phyloP scores from a whole-genome alignment of 345 rosid genomes.

The Rhodomyrtus tomentosa region DNA sequence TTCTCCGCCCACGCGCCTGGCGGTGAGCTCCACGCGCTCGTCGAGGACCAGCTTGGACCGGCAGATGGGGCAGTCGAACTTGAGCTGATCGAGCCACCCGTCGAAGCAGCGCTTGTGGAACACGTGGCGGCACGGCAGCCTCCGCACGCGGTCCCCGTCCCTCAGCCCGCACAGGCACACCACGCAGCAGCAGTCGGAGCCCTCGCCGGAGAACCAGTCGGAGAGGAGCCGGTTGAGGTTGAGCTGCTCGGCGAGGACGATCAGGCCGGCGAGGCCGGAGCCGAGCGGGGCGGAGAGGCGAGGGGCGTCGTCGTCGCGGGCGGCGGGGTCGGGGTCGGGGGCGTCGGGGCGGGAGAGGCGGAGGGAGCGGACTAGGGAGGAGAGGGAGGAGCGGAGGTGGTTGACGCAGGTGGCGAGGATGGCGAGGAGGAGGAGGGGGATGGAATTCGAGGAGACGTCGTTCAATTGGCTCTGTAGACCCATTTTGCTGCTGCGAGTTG shows the following conservation, averaged over 20 bases:
- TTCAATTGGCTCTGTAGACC: constrained; percentile 60
- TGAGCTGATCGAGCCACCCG: constrained; percentile 66
- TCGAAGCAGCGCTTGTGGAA: constrained; percentile 75
- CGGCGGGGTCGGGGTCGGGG: not conserved
- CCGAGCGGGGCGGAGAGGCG: constrained; percentile 10
- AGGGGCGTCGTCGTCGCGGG: not conserved
- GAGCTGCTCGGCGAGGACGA: constrained; percentile 62
- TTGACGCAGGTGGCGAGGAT: constrained; percentile 45
- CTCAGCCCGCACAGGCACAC: constrained; percentile 47
- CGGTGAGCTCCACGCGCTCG: constrained; percentile 32
- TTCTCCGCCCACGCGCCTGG: constrained; percentile 43
- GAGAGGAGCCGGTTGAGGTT: constrained; percentile 42
- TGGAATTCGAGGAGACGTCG: constrained; percentile 77
- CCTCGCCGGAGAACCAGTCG: constrained; percentile 13
- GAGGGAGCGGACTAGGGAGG: constrained; percentile 10
- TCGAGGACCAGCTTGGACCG: constrained; percentile 38
- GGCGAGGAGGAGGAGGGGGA: constrained; percentile 52
- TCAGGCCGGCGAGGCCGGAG: constrained; percentile 39
- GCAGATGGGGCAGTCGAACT: constrained; percentile 69
- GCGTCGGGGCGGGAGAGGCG: constrained; percentile 7
- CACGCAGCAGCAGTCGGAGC: constrained; percentile 40
- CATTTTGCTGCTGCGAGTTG: constrained; percentile 11
- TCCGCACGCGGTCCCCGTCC: constrained; percentile 76
- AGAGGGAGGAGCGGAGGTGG: constrained; percentile 37
- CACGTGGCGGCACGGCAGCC: constrained; percentile 77